A percentile compares a stretch with the other conserved stretches of the same genome.
These are phyloP conservation scores for Plasmodium yoelii DNA, from an alignment of 169 alveolate genomes.

Conservation along the genomic window DNA sequence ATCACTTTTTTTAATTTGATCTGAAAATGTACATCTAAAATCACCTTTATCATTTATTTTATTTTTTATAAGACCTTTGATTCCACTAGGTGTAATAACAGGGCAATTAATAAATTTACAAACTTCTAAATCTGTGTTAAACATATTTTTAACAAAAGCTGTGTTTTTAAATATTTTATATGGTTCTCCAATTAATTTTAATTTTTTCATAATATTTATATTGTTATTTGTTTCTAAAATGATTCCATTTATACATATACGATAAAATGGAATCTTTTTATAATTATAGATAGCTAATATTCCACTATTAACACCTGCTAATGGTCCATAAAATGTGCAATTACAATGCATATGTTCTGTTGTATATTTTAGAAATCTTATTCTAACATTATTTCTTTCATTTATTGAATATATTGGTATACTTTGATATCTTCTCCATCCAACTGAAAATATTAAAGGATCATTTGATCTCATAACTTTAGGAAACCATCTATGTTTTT, in stretches of 20 bases:
- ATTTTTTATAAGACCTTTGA: slow-evolving; percentile 98
- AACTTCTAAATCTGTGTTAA: slow-evolving; percentile 98
- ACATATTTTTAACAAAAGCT: slow-evolving; percentile 98
- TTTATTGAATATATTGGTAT: slow-evolving; percentile 96
- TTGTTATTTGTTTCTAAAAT: slow-evolving; percentile 92
- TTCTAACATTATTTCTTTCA: slow-evolving; percentile 93
- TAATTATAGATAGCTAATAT: slow-evolving; percentile 88
- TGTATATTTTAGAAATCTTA: slow-evolving; percentile 92
- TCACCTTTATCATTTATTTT: slow-evolving; percentile 95
- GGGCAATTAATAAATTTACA: slow-evolving; percentile 97
- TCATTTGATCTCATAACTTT: slow-evolving; percentile 97
- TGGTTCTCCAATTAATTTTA: slow-evolving; percentile 98
- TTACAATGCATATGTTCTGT: slow-evolving; percentile 98
- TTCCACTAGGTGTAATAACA: slow-evolving; percentile 98
- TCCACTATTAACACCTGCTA: slow-evolving; percentile 93
- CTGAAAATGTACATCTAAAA: slow-evolving; percentile 99
- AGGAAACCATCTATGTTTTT: slow-evolving; percentile 97
- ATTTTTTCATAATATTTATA: slow-evolving; percentile 93
- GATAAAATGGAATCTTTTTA: slow-evolving; percentile 90
- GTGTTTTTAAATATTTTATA: slow-evolving; percentile 97
- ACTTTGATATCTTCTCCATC: slow-evolving; percentile 99
- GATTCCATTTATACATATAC: slow-evolving; percentile 97
- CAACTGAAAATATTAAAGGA: slow-evolving; percentile 97
- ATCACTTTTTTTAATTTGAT: slow-evolving; percentile 97
- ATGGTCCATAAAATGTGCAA: slow-evolving; percentile 97